Evolutionary conservation across 225 moss, liverwort and hornwort genomes (phyloP).

Genomic region (Takakia lepidozioides): DNA sequence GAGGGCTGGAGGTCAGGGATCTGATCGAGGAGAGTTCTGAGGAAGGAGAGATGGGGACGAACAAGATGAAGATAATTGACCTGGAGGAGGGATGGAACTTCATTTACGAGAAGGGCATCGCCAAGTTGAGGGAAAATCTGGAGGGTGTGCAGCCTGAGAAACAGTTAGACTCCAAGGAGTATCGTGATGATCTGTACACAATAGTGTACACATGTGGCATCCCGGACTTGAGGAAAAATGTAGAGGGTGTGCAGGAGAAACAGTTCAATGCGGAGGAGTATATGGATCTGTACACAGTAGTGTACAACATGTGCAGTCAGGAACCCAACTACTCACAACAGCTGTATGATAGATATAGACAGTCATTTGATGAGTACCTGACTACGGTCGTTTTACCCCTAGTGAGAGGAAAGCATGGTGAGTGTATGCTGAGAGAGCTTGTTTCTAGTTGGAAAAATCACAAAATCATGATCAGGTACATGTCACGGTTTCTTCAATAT

Average conservation of each 20-base stretch:
- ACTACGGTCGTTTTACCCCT: conserved; percentile 91
- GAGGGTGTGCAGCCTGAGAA: conserved; percentile 82
- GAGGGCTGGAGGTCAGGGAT: no score
- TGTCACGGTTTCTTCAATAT: conserved; percentile 94
- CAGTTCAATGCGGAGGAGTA: conserved; percentile 99
- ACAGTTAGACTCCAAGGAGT: conserved; percentile 96
- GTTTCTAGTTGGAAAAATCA: conserved; percentile 98
- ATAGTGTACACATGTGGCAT: no score
- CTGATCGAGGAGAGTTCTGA: no score
- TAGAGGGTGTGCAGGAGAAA: no score
- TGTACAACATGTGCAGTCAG: no score
- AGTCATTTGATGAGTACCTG: no score
- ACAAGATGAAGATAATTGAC: no score
- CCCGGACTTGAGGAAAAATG: no score
- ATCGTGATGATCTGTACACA: no score
- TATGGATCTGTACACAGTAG: conserved; percentile 89
- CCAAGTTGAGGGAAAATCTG: conserved; percentile 86
- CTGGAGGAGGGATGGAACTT: conserved; percentile 90
- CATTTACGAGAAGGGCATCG: conserved; percentile 98
- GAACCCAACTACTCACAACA: no score
- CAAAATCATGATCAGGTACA: conserved; percentile 94
- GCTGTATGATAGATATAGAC: no score
- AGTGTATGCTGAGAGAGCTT: conserved; percentile 95
- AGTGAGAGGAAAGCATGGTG: conserved; percentile 85
- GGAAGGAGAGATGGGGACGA: no score